Conservation (phyloP, 2,329 filamentous ascomycete genomes). For the Sporothrix humicola region DNA sequence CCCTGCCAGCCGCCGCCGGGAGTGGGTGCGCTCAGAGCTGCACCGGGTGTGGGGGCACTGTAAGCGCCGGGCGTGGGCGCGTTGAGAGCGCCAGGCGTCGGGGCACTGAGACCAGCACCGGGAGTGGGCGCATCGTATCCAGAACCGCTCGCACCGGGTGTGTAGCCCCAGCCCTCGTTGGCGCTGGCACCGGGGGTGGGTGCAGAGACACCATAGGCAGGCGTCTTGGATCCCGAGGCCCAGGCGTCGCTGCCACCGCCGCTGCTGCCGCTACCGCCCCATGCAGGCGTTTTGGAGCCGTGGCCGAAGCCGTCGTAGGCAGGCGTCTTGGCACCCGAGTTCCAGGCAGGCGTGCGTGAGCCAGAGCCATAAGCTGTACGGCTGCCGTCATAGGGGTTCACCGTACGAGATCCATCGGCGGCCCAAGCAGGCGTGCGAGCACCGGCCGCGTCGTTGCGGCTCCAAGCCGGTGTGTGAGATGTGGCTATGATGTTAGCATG, state of each 20-base stretch:
- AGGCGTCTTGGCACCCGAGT: constrained; percentile 75
- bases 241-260: constrained; percentile 35
- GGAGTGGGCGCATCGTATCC: constrained; percentile 74
- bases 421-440: constrained; percentile 73
- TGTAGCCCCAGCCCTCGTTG: constrained; percentile 54
- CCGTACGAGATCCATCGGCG: constrained; percentile 67
- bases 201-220: constrained; percentile 68
- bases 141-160: constrained; percentile 54
- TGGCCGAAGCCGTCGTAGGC: constrained; percentile 67
- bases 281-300: constrained; percentile 73
- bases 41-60: constrained; percentile 65
- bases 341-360: constrained; percentile 76
- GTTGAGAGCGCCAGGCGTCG: constrained; percentile 66
- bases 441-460: constrained; percentile 58
- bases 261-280: constrained; percentile 45
- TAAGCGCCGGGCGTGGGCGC: constrained; percentile 74
- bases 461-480: constrained; percentile 67
- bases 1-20: constrained; percentile 68
- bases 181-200: constrained; percentile 60
- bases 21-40: constrained; percentile 66
- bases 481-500: constrained; percentile 54
- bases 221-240: constrained; percentile 71
- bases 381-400: constrained; percentile 74
- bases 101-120: constrained; percentile 62
- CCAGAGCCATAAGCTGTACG: constrained; percentile 79